Evolutionary conservation across 2,329 filamentous ascomycete species (phyloP), one percentile per base, ranked within the genome.

Genomic region (Trichophyton equinum): DNA sequence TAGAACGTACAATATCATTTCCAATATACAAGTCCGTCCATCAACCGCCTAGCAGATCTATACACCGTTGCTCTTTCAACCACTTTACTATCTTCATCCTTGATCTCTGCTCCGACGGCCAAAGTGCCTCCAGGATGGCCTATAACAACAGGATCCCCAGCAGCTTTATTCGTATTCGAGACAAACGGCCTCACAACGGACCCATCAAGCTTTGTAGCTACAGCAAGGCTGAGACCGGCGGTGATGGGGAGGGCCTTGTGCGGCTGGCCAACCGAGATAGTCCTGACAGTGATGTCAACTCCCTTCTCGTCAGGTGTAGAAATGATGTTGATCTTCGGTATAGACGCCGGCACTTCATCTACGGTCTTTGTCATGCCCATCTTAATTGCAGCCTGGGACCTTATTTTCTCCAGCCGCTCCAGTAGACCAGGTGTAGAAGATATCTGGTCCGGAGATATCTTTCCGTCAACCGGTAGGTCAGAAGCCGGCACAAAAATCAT

Each of bases 261-360:
- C 3, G 80, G 80, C 63, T 83, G 79, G 1, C 78, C 79, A 60
- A 82, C 81, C 1, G 79, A 82, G 59, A 83, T 71, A 18, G 78
- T 77, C n/a, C 77, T 72, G n/a, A 75, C 76, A 1, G 78, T 68
- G 3, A 77, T 64, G 65, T 78, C 74, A 1, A 74, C 63, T 7
- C 61, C 60, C 42, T 46, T 13, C n/a, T 57, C n/a, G 18, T 66
- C 60, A 11, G 74, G 71, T 38, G 66, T 65, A 2, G 79, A 79
- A 0, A 85, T 76, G 15, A 86, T 72, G 13, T 79, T 81, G 42
- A 88, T 82, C 68, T 88, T 86, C 0, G 85, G 85, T 1, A 87
- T 80, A 1, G 82, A 82, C 0, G 80, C 77, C 0, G 80, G 78
- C 5, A 79, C 79, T 1, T 72, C 72, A 0, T 73, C 72, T 11